phyloP scores from a whole-genome alignment of 2,329 filamentous ascomycete species.

The Berkeleyomyces rouxiae region DNA sequence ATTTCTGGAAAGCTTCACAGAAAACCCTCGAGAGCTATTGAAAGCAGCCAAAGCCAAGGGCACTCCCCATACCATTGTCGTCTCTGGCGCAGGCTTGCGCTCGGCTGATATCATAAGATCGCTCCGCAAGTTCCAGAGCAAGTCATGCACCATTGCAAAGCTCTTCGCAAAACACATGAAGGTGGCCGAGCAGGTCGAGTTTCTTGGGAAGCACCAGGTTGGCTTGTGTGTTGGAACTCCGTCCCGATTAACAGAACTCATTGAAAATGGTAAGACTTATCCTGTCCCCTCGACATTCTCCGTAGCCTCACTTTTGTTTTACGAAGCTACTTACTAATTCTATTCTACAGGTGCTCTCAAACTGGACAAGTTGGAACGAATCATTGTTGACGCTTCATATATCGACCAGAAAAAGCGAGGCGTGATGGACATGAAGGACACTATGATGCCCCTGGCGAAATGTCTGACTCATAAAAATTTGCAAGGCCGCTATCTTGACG shows the following conservation, averaged over 20 bases:
- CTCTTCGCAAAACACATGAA: slow-evolving; percentile 99
- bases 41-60: slow-evolving; percentile 52
- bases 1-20: slow-evolving; percentile 52
- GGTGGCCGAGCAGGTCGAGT: slow-evolving; percentile 65
- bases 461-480: slow-evolving; percentile 58
- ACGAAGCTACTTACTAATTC: background rate
- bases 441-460: slow-evolving; percentile 60
- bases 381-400: slow-evolving; percentile 82
- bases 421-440: slow-evolving; percentile 90
- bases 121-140: slow-evolving; percentile 62
- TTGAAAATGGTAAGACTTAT: slow-evolving; percentile 51
- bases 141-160: slow-evolving; percentile 67
- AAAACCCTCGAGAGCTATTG: slow-evolving; percentile 41
- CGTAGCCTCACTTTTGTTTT: background rate
- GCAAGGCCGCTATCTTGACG: slow-evolving; percentile 48
- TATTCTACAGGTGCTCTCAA: slow-evolving; percentile 43
- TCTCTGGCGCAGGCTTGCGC: slow-evolving; percentile 70
- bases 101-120: slow-evolving; percentile 71
- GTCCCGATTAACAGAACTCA: slow-evolving; percentile 60
- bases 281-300: background rate
- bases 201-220: slow-evolving; percentile 52
- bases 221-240: slow-evolving; percentile 87
- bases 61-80: slow-evolving; percentile 69
- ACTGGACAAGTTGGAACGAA: slow-evolving; percentile 51
- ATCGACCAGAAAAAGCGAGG: slow-evolving; percentile 91